A percentile compares a stretch with the other conserved stretches of the same genome.
Conservation (phyloP, 2,329 filamentous ascomycete genomes). For the Cladorrhinum sp. region DNA sequence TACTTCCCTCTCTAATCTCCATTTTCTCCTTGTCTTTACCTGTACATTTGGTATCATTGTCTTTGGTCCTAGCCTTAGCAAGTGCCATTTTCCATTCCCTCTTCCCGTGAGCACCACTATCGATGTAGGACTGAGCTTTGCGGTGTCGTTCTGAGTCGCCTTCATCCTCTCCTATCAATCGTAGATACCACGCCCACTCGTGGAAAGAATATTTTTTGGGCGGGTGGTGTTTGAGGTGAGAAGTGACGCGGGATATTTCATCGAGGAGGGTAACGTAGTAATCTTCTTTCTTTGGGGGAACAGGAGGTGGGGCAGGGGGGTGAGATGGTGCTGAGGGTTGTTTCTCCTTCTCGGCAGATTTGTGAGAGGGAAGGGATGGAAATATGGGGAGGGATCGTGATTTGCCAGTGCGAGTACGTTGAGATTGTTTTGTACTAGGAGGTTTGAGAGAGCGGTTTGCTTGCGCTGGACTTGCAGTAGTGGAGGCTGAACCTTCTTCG, state of each 20-base stretch:
- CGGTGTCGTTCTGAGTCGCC: slow-evolving; percentile 48
- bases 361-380: background rate
- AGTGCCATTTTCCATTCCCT: background rate
- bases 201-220: slow-evolving; percentile 71
- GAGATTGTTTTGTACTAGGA: background rate
- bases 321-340: background rate
- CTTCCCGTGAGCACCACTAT: background rate
- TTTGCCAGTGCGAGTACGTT: background rate
- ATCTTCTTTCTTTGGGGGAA: slow-evolving; percentile 45
- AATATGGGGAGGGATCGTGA: background rate
- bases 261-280: slow-evolving; percentile 66
- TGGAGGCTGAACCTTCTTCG: background rate
- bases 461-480: background rate
- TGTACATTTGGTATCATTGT: slow-evolving; percentile 5
- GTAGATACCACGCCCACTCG: slow-evolving; percentile 83
- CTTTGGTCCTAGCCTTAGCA: background rate
- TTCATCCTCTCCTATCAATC: slow-evolving; percentile 69
- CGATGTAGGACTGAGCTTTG: slow-evolving; percentile 25
- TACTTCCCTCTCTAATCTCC: slow-evolving; percentile 22
- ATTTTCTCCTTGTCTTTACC: slow-evolving; percentile 22
- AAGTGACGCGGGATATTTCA: slow-evolving; percentile 65
- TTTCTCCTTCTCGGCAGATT: background rate
- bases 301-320: slow-evolving; percentile 31
- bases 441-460: background rate
- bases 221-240: slow-evolving; percentile 57